Evolutionary conservation across 1,284 basidiomycete species (phyloP).

Genomic region (Apiotrichum montevideense): DNA sequence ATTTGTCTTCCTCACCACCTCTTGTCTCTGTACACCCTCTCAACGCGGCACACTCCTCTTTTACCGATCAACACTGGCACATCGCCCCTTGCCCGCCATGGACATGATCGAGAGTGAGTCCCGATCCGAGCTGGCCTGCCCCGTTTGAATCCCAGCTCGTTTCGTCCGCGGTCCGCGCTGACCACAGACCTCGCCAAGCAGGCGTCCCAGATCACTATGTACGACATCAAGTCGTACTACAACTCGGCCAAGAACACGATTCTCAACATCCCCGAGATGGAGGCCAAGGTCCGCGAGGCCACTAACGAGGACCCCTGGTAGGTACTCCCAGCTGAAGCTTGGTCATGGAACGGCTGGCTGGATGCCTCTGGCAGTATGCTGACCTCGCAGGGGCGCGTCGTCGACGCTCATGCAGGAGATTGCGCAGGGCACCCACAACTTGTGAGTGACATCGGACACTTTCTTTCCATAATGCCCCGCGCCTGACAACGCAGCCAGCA

Average conservation of each 20-base stretch:
- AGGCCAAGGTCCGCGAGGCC: conserved; percentile 92
- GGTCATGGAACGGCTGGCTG: no score
- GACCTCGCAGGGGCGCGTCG: conserved; percentile 74
- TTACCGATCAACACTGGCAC: not conserved
- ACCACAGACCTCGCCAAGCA: conserved; percentile 43
- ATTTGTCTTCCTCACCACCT: not conserved
- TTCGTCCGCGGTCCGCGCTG: not conserved
- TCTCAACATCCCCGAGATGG: conserved; percentile 81
- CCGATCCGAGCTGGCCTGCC: not conserved
- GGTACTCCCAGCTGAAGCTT: no score
- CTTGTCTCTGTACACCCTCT: not conserved
- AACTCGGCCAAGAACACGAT: conserved; percentile 70
- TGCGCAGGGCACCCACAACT: conserved; percentile 51
- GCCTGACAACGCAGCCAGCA: conserved; percentile 60
- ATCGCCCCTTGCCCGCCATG: conserved; percentile 7
- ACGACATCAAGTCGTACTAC: conserved; percentile 90
- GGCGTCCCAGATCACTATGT: conserved; percentile 54
- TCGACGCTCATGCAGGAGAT: conserved; percentile 99
- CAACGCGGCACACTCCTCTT: not conserved
- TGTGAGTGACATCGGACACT: conserved; percentile 15
- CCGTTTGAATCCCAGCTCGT: not conserved
- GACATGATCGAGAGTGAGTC: conserved; percentile 13
- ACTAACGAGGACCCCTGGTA: conserved; percentile 98
- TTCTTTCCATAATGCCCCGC: no score
- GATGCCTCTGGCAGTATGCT: no score